Evolutionary conservation across 805 yeast genomes (phyloP).

Genomic region (Suhomyces canberraensis): DNA sequence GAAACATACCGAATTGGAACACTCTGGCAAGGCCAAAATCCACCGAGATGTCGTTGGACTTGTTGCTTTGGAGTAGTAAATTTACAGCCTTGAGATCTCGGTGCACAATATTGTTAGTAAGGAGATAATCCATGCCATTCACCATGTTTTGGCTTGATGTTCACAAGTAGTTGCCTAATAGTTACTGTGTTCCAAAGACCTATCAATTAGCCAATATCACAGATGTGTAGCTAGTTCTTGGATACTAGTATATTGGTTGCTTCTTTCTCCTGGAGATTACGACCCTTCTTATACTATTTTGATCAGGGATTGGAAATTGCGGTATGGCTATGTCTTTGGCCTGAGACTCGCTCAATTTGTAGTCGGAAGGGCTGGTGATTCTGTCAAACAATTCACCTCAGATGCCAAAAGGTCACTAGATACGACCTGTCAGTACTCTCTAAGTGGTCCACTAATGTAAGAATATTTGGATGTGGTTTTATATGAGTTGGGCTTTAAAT

Average conservation of each 20-base stretch:
- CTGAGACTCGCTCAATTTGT: constrained; percentile 44
- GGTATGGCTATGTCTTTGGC: constrained; percentile 49
- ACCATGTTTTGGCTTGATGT: constrained; percentile 49
- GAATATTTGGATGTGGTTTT: constrained; percentile 54
- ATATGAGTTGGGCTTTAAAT: too few relatives aligned
- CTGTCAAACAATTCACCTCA: constrained; percentile 66
- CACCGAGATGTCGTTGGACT: constrained; percentile 38
- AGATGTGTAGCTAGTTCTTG: too few relatives aligned
- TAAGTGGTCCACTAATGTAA: constrained; percentile 65
- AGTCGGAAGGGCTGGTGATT: constrained; percentile 39
- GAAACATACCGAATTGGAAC: constrained; percentile 21
- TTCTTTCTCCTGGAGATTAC: too few relatives aligned
- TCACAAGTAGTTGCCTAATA: too few relatives aligned
- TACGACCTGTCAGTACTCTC: constrained; percentile 58
- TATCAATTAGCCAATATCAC: too few relatives aligned
- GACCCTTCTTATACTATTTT: too few relatives aligned
- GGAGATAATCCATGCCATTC: constrained; percentile 57
- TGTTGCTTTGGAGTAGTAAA: constrained; percentile 43
- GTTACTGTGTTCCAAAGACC: too few relatives aligned
- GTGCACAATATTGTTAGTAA: constrained; percentile 58
- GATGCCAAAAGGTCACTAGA: constrained; percentile 61
- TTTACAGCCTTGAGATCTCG: constrained; percentile 75
- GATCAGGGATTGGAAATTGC: too few relatives aligned
- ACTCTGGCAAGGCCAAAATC: constrained; percentile 65
- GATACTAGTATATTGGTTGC: too few relatives aligned